Base-by-base conservation (phyloP, 2,329 filamentous ascomycete genomes). In the Venturia pyrina region DNA sequence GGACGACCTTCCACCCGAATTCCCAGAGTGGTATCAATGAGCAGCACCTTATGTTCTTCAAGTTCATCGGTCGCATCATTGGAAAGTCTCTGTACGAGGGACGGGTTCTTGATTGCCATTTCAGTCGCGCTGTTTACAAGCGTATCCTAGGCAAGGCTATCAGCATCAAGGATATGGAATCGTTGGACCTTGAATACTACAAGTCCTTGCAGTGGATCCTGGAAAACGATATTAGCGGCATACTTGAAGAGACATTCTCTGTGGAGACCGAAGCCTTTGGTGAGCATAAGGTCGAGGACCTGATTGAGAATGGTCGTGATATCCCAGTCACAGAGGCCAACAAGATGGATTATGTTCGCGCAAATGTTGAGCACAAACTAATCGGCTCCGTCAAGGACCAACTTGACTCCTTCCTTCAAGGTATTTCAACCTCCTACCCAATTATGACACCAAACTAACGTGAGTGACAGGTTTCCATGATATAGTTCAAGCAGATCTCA, bases 121-220 rank as follows among this genome's bases (percentile, higher is more conserved):
- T 99, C 81, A 98, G 93, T 78, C 88, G 95, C 74, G 96, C 96
- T 17, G 93, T 99, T 63, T 99, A 99, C 83, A 98, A 98, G 81
- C 89, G 91, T 70, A 97, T 99, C 69, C 85, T 99, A 37, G 91
- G 95, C 74, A 96, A 96, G 76, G 87, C 91, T 3, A 93, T 98
- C 50, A 97, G 93, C 10, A 89, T 99, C 77, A 99, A 99, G 80
- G 95, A 99, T 73, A 98, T 99, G 92, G 95, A 99, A 77, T 97
- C 93, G 28, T 89, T 99, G 68, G 95, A 99, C 75, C 88, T 96
- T 3, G 93, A 99, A 73, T 99, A 99, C 80, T 97, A 98, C 85
- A 99, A 98, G 77, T 98, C 93, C 17, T 84, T 99, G 28, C 87
- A 95, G 68, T 99, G 96, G 96, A 98, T 99, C 87, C 83, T 98